Conservation (phyloP, 2,329 filamentous ascomycete genomes). For the Pezicula carpinea region DNA sequence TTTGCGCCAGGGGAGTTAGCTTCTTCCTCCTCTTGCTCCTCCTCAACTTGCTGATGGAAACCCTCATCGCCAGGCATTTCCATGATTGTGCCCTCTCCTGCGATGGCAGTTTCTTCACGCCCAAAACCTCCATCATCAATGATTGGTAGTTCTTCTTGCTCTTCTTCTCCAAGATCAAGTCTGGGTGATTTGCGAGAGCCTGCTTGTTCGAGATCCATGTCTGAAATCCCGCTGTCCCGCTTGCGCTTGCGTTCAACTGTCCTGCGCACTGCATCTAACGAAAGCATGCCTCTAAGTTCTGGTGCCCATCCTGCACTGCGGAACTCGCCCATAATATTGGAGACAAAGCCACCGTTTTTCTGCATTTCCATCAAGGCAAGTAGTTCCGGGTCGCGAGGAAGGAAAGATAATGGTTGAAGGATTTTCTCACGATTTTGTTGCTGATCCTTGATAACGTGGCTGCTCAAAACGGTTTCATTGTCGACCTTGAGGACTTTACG, state of each 20-base stretch:
- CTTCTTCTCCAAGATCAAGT: slow-evolving; percentile 59
- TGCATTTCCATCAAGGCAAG: slow-evolving; percentile 89
- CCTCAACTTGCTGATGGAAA: slow-evolving; percentile 36
- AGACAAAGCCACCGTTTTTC: slow-evolving; percentile 84
- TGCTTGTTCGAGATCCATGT: slow-evolving; percentile 66
- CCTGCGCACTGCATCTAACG: slow-evolving; percentile 72
- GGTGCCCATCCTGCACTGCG: slow-evolving; percentile 81
- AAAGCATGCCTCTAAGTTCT: slow-evolving; percentile 88
- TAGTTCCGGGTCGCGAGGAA: slow-evolving; percentile 82
- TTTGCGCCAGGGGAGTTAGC: slow-evolving; percentile 44
- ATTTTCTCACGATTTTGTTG: slow-evolving; percentile 85
- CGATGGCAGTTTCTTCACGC: slow-evolving; percentile 33
- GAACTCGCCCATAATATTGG: slow-evolving; percentile 77
- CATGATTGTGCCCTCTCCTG: slow-evolving; percentile 56
- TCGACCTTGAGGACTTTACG: slow-evolving; percentile 83
- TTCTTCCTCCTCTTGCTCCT: slow-evolving; percentile 42
- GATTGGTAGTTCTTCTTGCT: slow-evolving; percentile 41
- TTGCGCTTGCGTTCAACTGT: slow-evolving; percentile 87
- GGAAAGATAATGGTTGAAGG: slow-evolving; percentile 73
- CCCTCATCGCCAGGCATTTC: slow-evolving; percentile 58
- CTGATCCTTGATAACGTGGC: slow-evolving; percentile 75
- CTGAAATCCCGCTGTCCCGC: slow-evolving; percentile 80
- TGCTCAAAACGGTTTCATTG: slow-evolving; percentile 68
- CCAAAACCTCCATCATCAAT: slow-evolving; percentile 48
- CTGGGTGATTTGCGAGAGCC: slow-evolving; percentile 59